Evolutionary conservation across 129 eudicot species (phyloP).

Genomic region (Tanacetum coccineum): DNA sequence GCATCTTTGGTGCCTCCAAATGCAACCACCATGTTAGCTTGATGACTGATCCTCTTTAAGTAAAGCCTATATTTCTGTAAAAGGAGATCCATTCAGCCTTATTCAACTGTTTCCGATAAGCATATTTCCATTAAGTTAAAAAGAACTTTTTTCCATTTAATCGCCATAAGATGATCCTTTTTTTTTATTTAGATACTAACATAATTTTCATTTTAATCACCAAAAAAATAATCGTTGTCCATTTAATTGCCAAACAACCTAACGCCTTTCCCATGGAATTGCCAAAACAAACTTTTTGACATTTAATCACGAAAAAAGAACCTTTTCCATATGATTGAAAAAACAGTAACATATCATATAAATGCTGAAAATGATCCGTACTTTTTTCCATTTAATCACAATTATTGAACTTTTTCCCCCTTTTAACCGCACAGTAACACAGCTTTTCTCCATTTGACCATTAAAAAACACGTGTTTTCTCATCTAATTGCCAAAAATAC

Average conservation of each 20-base stretch:
- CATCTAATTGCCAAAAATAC: slow-evolving; percentile 4
- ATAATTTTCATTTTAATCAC: neutral
- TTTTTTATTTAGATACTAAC: too few species aligned
- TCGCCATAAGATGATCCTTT: neutral
- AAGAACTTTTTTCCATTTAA: neutral
- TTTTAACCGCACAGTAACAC: too few species aligned
- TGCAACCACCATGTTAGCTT: slow-evolving; percentile 73
- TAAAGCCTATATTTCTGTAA: slow-evolving; percentile 82
- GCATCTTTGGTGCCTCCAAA: slow-evolving; percentile 62
- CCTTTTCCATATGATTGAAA: neutral
- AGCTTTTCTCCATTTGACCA: neutral
- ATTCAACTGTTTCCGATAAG: slow-evolving; percentile 9
- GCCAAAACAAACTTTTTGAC: neutral
- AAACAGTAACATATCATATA: neutral
- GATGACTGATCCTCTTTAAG: slow-evolving; percentile 82
- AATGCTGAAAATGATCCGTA: neutral
- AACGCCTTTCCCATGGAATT: too few species aligned
- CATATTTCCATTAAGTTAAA: neutral
- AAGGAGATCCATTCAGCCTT: slow-evolving; percentile 20
- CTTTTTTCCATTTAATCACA: neutral
- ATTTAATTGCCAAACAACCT: neutral
- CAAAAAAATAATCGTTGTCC: neutral
- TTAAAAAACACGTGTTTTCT: neutral
- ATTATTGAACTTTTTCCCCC: neutral
- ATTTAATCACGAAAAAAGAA: slow-evolving; percentile 1